Percentiles rank a stretch among this genome's conserved stretches.
Evolutionary conservation across 306 rosid species (phyloP).

Genomic region (Cucurbita maxima): DNA sequence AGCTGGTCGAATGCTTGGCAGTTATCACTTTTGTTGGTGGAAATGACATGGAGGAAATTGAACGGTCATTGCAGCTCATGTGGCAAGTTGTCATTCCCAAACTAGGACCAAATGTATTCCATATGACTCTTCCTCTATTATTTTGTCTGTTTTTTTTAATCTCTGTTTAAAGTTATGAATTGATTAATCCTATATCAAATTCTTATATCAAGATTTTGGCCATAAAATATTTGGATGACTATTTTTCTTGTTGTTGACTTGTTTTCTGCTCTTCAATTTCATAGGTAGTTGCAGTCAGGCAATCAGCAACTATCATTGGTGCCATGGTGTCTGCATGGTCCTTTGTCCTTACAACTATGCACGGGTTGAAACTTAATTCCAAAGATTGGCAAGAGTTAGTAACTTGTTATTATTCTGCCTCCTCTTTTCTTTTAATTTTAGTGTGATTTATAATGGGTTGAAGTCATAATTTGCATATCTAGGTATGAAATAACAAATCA

Average conservation of each 20-base stretch:
- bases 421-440: not conserved
- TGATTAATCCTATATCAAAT: not conserved
- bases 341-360: slow-evolving; percentile 72
- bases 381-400: slow-evolving; percentile 80
- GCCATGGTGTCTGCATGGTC: slow-evolving; percentile 78
- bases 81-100: slow-evolving; percentile 93
- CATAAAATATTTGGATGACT: not conserved
- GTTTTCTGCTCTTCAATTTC: not conserved
- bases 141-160: not conserved
- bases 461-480: not conserved
- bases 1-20: slow-evolving; percentile 89
- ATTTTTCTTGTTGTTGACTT: not conserved
- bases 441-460: not conserved
- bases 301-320: slow-evolving; percentile 42
- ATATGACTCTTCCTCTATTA: not conserved
- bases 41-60: slow-evolving; percentile 65
- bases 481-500: not conserved
- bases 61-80: slow-evolving; percentile 70
- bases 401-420: not conserved
- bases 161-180: not conserved
- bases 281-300: slow-evolving; percentile 67
- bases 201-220: not conserved
- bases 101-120: slow-evolving; percentile 51
- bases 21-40: slow-evolving; percentile 77
- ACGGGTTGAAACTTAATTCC: slow-evolving; percentile 43